Percentiles rank a stretch among this genome's conserved stretches.
These are phyloP conservation scores for Acorus gramineus DNA, from an alignment of 106 monocot species.

Conservation along the genomic window DNA sequence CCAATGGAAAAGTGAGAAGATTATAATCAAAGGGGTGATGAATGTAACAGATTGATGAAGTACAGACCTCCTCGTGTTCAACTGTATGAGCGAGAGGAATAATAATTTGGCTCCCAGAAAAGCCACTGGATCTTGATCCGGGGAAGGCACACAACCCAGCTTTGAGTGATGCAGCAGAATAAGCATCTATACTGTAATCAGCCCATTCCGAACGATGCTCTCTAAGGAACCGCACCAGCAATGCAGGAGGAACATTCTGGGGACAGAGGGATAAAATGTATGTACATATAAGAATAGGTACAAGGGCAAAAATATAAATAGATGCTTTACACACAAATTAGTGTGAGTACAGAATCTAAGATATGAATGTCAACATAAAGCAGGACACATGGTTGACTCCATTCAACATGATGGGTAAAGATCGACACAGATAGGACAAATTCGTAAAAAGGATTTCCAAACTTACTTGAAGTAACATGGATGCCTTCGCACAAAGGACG, in stretches of 20 bases:
- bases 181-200: slow-evolving; percentile 75
- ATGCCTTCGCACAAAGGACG: slow-evolving; percentile 88
- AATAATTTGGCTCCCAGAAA: slow-evolving; percentile 76
- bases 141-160: slow-evolving; percentile 40
- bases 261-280: slow-evolving; percentile 2
- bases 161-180: slow-evolving; percentile 56
- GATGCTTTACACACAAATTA: no score
- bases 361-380: no score
- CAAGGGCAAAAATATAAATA: no score
- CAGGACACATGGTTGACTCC: no score
- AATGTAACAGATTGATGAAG: not conserved
- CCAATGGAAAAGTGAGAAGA: not conserved
- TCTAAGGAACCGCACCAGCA: slow-evolving; percentile 72
- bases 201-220: slow-evolving; percentile 97
- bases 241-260: slow-evolving; percentile 73
- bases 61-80: slow-evolving; percentile 78
- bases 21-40: not conserved
- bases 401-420: no score
- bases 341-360: no score
- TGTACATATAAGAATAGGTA: not conserved
- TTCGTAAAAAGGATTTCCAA: not conserved
- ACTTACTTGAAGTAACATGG: slow-evolving; percentile 80
- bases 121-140: slow-evolving; percentile 34
- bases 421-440: not conserved
- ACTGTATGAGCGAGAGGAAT: slow-evolving; percentile 81